Evolutionary conservation across 768 basidiomycete species (phyloP), one percentile per base, ranked within the genome.

Genomic region (Pulveroboletus frians): DNA sequence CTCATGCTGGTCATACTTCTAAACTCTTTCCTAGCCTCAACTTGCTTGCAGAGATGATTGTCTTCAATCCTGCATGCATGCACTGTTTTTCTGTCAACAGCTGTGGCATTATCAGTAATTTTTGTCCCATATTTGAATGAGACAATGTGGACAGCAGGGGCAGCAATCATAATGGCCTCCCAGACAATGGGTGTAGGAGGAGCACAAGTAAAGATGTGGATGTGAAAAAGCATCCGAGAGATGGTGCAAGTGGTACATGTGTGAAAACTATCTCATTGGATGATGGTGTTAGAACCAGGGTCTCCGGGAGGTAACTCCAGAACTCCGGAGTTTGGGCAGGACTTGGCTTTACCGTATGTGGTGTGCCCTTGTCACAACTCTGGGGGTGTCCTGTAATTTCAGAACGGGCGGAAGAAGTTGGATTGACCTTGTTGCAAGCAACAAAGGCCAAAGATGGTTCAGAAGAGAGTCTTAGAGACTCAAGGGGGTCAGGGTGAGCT

Each of bases 21-120:
- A 85, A 53, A 0, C 71, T 77, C 57, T 76, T 75, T 20, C 84
- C 86, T 0, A 75, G 64, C 36, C 76, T 75, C 47, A 68, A 71
- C 50, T 84, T 75, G 52, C 79, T 78, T 11, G 80, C 82, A 5
- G 81, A 70, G 39, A 91, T 55, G 14, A 96, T 83, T 78, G 85
- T 89, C 52, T 73, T 63, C 32, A 95, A 73, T 3, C 83, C 92
- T 41, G 72, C 76, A 30, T 80, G 76, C 39, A 81, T 78, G 31
- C 92, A 76, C 70, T 93, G 91, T 62, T 86, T 81, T 70, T 92
- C 91, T 45, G 75, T 83, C 49, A 96, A 72, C 1, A 90, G 81
- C 11, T 80, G 70, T 0, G 93, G 92, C 35, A 75, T 79, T 38
- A 74, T 67, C 10, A 83, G 23, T 64, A n/a, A 70, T 75, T 69